A percentile compares a stretch with the other conserved stretches of the same genome.
phyloP scores from a whole-genome alignment of 202 grass and related monocot genomes.

The Saccharum hybrid region DNA sequence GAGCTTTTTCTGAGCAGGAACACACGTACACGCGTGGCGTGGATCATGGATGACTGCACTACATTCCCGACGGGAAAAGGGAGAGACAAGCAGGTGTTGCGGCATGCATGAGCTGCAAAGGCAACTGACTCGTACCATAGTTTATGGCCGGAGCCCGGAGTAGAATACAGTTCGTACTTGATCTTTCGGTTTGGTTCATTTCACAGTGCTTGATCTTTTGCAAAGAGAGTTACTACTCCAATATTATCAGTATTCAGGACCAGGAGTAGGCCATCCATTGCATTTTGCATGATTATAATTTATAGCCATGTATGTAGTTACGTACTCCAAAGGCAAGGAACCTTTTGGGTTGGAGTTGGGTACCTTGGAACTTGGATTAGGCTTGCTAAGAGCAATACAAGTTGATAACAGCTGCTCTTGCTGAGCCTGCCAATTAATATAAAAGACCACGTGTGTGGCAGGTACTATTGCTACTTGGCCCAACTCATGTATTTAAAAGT shows the following conservation, averaged over 20 bases:
- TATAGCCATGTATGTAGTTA: not conserved
- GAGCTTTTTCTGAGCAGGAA: slow-evolving; percentile 29
- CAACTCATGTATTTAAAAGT: slow-evolving; percentile 22
- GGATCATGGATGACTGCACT: slow-evolving; percentile 6
- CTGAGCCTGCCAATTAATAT: not conserved
- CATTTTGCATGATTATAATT: not conserved
- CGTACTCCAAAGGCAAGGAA: slow-evolving; percentile 10
- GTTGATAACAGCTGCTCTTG: slow-evolving; percentile 48
- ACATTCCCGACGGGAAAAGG: slow-evolving; percentile 27
- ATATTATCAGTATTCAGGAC: not conserved
- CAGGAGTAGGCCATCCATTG: no score
- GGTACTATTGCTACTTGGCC: slow-evolving; percentile 48
- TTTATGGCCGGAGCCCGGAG: not conserved
- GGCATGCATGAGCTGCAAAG: slow-evolving; percentile 29
- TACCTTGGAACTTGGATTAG: slow-evolving; percentile 45
- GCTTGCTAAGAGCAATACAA: slow-evolving; percentile 6
- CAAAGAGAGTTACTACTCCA: not conserved
- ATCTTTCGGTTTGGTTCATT: not conserved
- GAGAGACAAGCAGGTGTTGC: not conserved
- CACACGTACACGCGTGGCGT: slow-evolving; percentile 30
- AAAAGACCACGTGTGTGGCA: slow-evolving; percentile 22
- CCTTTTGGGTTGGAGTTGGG: not conserved
- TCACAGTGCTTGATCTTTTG: not conserved
- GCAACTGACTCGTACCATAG: not conserved
- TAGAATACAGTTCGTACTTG: not conserved